phyloP scores from a whole-genome alignment of 768 basidiomycete species.

The Boletus pseudopeckii region DNA sequence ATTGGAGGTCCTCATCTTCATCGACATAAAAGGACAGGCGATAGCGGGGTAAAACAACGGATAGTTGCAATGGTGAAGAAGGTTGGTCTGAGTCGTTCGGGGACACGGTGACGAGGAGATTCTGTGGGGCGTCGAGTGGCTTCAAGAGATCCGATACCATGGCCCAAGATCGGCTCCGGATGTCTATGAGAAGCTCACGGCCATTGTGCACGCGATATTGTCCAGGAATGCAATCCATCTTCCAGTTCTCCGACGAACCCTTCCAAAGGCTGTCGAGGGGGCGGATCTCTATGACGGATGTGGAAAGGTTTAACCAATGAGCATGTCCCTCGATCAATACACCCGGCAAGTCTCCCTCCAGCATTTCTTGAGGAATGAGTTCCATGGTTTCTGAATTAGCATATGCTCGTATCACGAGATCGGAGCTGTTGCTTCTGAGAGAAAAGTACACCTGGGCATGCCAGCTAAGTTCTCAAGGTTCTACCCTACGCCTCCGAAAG shows the following conservation, averaged over 20 bases:
- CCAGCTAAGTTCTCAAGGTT: background rate
- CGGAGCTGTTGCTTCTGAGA: slow-evolving; percentile 1
- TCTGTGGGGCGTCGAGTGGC: slow-evolving; percentile 22
- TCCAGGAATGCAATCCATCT: slow-evolving; percentile 10
- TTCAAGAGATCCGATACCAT: slow-evolving; percentile 23
- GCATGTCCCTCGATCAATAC: slow-evolving; percentile 19
- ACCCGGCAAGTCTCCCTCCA: slow-evolving; percentile 26
- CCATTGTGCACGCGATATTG: slow-evolving; percentile 6
- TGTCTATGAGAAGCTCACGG: slow-evolving; percentile 21
- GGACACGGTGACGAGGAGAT: slow-evolving; percentile 21
- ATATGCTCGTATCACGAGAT: slow-evolving; percentile 21
- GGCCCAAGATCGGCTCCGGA: slow-evolving; percentile 23
- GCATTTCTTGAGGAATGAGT: slow-evolving; percentile 21
- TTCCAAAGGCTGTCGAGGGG: slow-evolving; percentile 25
- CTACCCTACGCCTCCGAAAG: background rate
- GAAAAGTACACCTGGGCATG: slow-evolving; percentile 25
- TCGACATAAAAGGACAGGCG: slow-evolving; percentile 40
- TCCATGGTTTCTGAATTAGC: slow-evolving; percentile 8
- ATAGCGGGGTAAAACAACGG: slow-evolving; percentile 39
- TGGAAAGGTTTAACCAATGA: slow-evolving; percentile 31
- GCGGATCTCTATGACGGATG: slow-evolving; percentile 24
- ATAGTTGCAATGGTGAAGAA: slow-evolving; percentile 12
- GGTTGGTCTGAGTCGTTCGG: background rate
- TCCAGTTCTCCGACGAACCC: slow-evolving; percentile 26
- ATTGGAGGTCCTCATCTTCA: slow-evolving; percentile 34